Evolutionary conservation across 345 rosid species (phyloP), one percentile per base, ranked within the genome.

Genomic region (Isatis tinctoria): DNA sequence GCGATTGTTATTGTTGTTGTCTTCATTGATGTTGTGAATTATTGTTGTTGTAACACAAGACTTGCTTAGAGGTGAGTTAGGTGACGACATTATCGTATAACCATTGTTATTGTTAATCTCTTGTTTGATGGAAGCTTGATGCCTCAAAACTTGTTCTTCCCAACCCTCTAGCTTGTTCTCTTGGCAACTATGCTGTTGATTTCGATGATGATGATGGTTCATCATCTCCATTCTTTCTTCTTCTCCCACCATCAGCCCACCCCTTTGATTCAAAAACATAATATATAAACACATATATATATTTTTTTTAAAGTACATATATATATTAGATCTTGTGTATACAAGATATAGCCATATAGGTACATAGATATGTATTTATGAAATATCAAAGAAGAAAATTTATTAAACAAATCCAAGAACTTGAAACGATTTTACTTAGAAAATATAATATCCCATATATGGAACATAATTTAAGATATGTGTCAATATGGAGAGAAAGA

Each of bases 181-280:
- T 70, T 77, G 62, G 75, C 41, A 26, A 70, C 13, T 43, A 32
- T 69, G 57, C 0, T 60, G 45, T 47, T 82, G 84, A 64, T 35
- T 45, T 36, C 59, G 72, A 47, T 66, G 60, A 48, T 51, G 36
- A 60, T 57, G 14, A 49, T 49, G 52, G 17, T 68, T 67, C 47
- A 77, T 76, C n/a, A 68, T 75, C 60, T 74, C 81, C 77, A 22
- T 39, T 74, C 67, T 83, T 1, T 87, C 90, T 60, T 86, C 89
- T 32, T 84, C 90, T 48, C 79, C 82, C 59, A 81, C 80, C 58
- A 85, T 78, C 78, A 87, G 62, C 73, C 95, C 91, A 35, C 91
- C 79, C 83, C 98, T 88, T 65, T 58, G 39, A 8, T 26, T 58
- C 20, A 67, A 66, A 58, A 9, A 59, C 59, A 28, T 4, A 49